Percentiles rank a stretch among this genome's conserved stretches.
phyloP scores from a whole-genome alignment of 306 rosid species.

The Dalbergia cultrata region DNA sequence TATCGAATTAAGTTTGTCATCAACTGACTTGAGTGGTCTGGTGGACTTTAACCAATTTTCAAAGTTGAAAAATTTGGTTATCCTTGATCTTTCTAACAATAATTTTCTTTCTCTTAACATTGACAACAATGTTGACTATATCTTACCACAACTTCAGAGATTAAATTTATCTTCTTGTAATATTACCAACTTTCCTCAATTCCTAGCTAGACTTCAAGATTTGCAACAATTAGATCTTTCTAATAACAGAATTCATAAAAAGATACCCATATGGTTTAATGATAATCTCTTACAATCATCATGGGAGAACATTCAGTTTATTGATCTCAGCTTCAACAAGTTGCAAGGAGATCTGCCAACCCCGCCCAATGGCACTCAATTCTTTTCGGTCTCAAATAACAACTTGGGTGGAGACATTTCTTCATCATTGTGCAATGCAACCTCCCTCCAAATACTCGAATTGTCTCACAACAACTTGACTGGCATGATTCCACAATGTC shows the following conservation, averaged over 20 bases:
- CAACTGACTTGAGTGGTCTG: conserved; percentile 21
- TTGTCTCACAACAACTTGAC: conserved; percentile 38
- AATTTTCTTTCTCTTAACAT: not conserved
- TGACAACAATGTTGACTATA: not conserved
- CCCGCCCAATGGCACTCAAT: not conserved
- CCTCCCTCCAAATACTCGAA: not conserved
- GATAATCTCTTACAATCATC: conserved; percentile 13
- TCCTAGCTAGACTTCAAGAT: not conserved
- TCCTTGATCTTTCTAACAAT: conserved; percentile 17
- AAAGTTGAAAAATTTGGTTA: accelerated
- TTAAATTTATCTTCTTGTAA: conserved; percentile 29
- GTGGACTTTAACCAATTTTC: not conserved
- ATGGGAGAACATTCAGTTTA: accelerated
- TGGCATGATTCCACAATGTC: conserved; percentile 44
- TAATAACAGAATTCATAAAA: conserved; percentile 22
- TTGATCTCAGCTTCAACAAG: conserved; percentile 46
- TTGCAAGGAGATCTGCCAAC: conserved; percentile 46
- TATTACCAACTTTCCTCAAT: conserved; percentile 37
- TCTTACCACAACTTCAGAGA: not conserved
- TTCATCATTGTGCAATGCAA: conserved; percentile 17
- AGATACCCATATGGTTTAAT: conserved; percentile 44
- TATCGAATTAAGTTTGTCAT: not conserved
- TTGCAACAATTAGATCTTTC: conserved; percentile 7
- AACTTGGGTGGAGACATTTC: conserved; percentile 34
- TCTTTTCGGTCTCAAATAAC: conserved; percentile 45